Evolutionary conservation across 257 asterid genomes (phyloP), one percentile per base, ranked within the genome.

Genomic region (Gardenia jasminoides): DNA sequence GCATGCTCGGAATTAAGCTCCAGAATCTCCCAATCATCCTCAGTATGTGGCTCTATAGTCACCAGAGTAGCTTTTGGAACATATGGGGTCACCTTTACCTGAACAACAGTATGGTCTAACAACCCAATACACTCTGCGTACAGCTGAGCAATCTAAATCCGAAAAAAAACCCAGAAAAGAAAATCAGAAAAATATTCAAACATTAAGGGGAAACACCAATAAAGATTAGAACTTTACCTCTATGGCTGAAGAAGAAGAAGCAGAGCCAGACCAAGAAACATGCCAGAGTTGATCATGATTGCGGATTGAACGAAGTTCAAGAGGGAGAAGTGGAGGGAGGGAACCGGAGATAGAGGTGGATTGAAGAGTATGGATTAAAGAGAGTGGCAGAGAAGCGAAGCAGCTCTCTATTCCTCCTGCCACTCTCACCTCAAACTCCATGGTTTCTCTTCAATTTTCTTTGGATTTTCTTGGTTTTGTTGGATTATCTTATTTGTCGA

Each of bases 21-120:
- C 90, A 96, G 79, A 81, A 93, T 89, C 89, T 96, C 99, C 99
- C 99, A 96, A 86, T 93, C 99, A 83, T 96, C 99, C 90, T 93
- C 99, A 1, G 99, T 93, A 54, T 85, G 97, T 2, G 99, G 98
- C 85, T 96, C 99, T 26, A 93, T 77, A 47, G 96, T 87, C 84
- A 96, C 99, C 41, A 91, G 83, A 31, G 89, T 88, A 20, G 98
- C 98, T 85, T 92, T 89, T 31, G 97, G 92, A 67, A 96, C 81
- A 85, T 90, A 90, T 79, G 91, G 88, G 30, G 86, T 81, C 30
- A 90, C 90, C 68, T 89, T 88, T 77, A 96, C 96, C 79, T 67
- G 90, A 79, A 93, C 99, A 65, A 81, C 79, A 24, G 93, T 84
- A 76, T 82, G 88, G 80, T 93, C 94, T 52, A 78, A 80, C 90